These are phyloP conservation scores for Xylariaceae sp. DNA, from an alignment of 2,329 filamentous ascomycete genomes.

Conservation along the genomic window DNA sequence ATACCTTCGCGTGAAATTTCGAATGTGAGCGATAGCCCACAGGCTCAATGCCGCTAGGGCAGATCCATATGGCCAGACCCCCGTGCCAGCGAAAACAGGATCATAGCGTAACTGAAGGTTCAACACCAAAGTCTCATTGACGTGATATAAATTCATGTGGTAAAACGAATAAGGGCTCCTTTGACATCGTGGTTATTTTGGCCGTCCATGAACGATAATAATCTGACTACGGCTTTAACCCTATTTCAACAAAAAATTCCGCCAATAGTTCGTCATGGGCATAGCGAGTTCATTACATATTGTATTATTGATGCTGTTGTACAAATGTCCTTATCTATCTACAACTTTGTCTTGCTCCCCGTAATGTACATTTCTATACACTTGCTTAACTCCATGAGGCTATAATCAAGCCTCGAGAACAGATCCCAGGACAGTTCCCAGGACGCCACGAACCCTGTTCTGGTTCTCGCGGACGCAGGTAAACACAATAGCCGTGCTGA, in stretches of 20 bases:
- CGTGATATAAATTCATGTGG: too few species aligned
- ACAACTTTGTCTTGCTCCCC: not conserved
- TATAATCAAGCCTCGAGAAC: slow-evolving; percentile 49
- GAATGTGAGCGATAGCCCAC: not conserved
- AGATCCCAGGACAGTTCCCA: slow-evolving; percentile 65
- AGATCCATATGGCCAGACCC: too few species aligned
- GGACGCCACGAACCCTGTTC: slow-evolving; percentile 68
- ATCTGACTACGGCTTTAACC: too few species aligned
- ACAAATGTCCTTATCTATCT: too few species aligned
- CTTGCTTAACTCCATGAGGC: not conserved
- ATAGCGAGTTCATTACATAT: not conserved
- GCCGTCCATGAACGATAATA: too few species aligned
- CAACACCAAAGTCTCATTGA: too few species aligned
- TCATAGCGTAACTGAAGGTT: too few species aligned
- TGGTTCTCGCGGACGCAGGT: slow-evolving; percentile 70
- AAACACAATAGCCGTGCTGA: slow-evolving; percentile 73
- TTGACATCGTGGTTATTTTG: too few species aligned
- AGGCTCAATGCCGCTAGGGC: not conserved
- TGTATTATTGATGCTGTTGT: slow-evolving; percentile 11
- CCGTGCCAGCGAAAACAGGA: too few species aligned
- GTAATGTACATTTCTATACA: not conserved
- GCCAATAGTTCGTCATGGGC: not conserved
- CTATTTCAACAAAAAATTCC: too few species aligned
- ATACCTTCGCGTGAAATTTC: too few species aligned
- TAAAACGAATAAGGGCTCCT: too few species aligned